Evolutionary conservation across 768 basidiomycete genomes (phyloP).

Genomic region (Rhizopogon roseolus): DNA sequence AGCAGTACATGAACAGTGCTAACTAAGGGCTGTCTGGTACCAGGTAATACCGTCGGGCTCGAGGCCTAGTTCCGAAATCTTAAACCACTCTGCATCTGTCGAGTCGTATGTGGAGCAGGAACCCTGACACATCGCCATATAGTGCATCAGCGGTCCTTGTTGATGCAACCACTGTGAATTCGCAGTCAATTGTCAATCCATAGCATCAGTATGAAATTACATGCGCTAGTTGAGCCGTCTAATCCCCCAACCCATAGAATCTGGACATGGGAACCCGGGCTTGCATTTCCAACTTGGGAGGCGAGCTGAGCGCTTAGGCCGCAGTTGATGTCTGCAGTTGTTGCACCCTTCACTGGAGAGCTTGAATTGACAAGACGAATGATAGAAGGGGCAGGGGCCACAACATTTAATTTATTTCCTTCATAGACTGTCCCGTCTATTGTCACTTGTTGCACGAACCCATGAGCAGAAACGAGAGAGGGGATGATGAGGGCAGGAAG

Average conservation of each 20-base stretch:
- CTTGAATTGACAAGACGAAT: conserved; percentile 42
- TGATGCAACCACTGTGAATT: conserved; percentile 45
- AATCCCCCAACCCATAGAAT: conserved; percentile 49
- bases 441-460: conserved; percentile 23
- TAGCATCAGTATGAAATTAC: conserved; percentile 2
- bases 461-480: conserved; percentile 23
- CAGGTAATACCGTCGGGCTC: conserved; percentile 33
- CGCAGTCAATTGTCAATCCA: not conserved
- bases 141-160: conserved; percentile 67
- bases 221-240: conserved; percentile 32
- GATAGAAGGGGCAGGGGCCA: conserved; percentile 27
- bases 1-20: conserved; percentile 16
- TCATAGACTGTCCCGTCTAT: conserved; percentile 24
- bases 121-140: conserved; percentile 58
- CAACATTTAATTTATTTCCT: conserved; percentile 28
- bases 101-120: conserved; percentile 59
- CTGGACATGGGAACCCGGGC: conserved; percentile 50
- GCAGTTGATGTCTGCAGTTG: conserved; percentile 54
- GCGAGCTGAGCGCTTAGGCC: conserved; percentile 51
- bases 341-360: conserved; percentile 50
- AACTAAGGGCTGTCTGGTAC: conserved; percentile 47
- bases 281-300: conserved; percentile 44
- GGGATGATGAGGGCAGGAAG: conserved; percentile 11
- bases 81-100: conserved; percentile 65
- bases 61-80: conserved; percentile 51